These are phyloP conservation scores for Podila epigama DNA, from an alignment of 192 early-diverging fungal genomes.

Conservation along the genomic window DNA sequence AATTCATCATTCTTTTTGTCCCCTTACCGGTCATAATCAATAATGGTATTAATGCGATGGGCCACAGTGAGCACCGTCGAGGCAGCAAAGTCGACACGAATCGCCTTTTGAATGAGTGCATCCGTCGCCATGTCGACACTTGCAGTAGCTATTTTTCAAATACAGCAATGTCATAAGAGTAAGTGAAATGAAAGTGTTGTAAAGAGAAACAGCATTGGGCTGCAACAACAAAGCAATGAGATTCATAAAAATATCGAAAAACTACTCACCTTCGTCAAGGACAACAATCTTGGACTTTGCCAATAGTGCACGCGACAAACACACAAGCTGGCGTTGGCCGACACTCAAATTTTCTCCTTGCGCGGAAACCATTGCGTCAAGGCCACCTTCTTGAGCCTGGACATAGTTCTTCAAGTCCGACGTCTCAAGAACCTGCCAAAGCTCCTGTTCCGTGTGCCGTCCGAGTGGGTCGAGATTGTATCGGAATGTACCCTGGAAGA, in stretches of 20 bases:
- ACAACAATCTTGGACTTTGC: conserved; percentile 77
- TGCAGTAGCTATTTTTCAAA: conserved; percentile 81
- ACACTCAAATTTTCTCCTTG: conserved; percentile 86
- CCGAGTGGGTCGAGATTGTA: conserved; percentile 66
- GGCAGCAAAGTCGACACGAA: conserved; percentile 68
- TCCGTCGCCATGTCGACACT: conserved; percentile 86
- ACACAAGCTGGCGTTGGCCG: conserved; percentile 80
- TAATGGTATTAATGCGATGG: conserved; percentile 76
- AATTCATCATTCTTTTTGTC: too few relatives aligned
- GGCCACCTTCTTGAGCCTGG: conserved; percentile 65
- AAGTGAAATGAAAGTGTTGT: conserved; percentile 47
- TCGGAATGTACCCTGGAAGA: conserved; percentile 62
- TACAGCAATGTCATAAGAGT: conserved; percentile 46
- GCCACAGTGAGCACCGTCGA: conserved; percentile 77
- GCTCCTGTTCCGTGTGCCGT: conserved; percentile 56
- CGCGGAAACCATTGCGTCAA: conserved; percentile 77
- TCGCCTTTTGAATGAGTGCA: conserved; percentile 72
- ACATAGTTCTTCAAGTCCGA: conserved; percentile 75
- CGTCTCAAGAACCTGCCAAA: conserved; percentile 77
- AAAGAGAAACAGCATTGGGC: too few relatives aligned
- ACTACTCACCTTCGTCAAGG: conserved; percentile 77
- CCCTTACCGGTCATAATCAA: conserved; percentile 51
- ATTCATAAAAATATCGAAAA: not conserved
- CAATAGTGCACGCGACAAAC: conserved; percentile 69
- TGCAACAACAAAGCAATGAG: too few relatives aligned